Percentiles rank a stretch among this genome's conserved stretches.
phyloP scores from a whole-genome alignment of 495 filamentous ascomycete species.

The Neurospora terricola region DNA sequence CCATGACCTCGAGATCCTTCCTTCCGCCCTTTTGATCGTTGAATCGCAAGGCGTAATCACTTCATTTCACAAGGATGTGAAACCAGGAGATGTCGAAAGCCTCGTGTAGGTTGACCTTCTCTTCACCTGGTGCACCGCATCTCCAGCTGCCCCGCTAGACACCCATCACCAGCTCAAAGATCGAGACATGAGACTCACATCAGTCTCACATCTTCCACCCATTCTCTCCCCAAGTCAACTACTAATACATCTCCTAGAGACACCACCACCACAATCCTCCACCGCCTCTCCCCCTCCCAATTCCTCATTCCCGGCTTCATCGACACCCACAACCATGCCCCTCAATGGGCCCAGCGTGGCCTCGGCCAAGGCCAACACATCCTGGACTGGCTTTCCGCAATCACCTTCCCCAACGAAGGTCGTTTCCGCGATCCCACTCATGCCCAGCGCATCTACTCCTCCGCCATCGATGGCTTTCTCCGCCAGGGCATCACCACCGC shows the following conservation, averaged over 20 bases:
- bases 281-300: constrained; percentile 34
- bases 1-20: constrained; percentile 35
- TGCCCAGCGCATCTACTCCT: constrained; percentile 41
- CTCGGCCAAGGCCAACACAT: constrained; percentile 48
- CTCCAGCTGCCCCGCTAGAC: not conserved
- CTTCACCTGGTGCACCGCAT: not conserved
- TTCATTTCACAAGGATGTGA: constrained; percentile 9
- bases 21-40: constrained; percentile 37
- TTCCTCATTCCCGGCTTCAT: constrained; percentile 54
- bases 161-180: not conserved
- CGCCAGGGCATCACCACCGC: constrained; percentile 57
- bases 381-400: constrained; percentile 47
- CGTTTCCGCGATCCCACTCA: constrained; percentile 44
- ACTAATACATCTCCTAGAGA: not conserved
- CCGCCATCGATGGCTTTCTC: constrained; percentile 47
- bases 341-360: constrained; percentile 53
- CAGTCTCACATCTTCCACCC: constrained; percentile 1
- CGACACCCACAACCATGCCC: constrained; percentile 58
- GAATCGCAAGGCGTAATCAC: constrained; percentile 34
- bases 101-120: not conserved
- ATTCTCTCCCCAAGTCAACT: constrained; percentile 7
- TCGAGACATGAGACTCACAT: not conserved
- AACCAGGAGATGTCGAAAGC: not conserved
- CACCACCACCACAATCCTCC: constrained; percentile 9
- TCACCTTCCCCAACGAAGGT: constrained; percentile 56